Evolutionary conservation across 805 yeast species (phyloP).

Genomic region (Candida ponderosae): DNA sequence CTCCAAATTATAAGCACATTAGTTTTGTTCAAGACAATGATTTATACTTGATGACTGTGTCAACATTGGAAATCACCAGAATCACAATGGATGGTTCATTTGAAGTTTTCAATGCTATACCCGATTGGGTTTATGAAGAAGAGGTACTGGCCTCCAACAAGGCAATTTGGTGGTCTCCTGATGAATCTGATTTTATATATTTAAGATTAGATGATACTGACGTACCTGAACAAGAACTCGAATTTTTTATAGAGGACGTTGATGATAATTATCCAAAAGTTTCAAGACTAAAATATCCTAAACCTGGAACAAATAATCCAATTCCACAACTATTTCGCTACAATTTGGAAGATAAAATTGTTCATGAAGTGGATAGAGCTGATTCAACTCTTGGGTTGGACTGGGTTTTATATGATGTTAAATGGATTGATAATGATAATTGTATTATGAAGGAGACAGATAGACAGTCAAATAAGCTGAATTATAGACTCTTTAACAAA

Average conservation of each 20-base stretch:
- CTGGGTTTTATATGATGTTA: conserved; percentile 50
- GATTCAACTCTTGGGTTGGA: conserved; percentile 32
- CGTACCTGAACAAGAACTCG: conserved; percentile 46
- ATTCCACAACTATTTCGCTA: conserved; percentile 37
- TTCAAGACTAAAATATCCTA: conserved; percentile 54
- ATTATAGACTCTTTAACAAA: conserved; percentile 37
- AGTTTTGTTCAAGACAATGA: conserved; percentile 52
- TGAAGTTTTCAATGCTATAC: conserved; percentile 54
- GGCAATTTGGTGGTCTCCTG: conserved; percentile 70
- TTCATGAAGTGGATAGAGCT: conserved; percentile 8
- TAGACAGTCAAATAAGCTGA: conserved; percentile 49
- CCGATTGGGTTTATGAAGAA: conserved; percentile 85
- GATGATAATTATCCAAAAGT: conserved; percentile 37
- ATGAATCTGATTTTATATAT: conserved; percentile 47
- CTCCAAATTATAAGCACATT: conserved; percentile 49
- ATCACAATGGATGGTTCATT: conserved; percentile 41
- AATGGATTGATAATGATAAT: conserved; percentile 45
- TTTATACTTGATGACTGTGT: conserved; percentile 38
- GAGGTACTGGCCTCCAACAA: conserved; percentile 55
- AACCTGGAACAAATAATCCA: conserved; percentile 64
- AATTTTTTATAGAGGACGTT: conserved; percentile 36
- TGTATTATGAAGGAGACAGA: conserved; percentile 56
- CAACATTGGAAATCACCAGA: conserved; percentile 5
- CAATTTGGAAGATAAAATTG: conserved; percentile 22
- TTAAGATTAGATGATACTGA: conserved; percentile 51